Percentiles rank a stretch among this genome's conserved stretches.
Evolutionary conservation across 306 rosid genomes (phyloP).

Genomic region (Trifolium dubium): DNA sequence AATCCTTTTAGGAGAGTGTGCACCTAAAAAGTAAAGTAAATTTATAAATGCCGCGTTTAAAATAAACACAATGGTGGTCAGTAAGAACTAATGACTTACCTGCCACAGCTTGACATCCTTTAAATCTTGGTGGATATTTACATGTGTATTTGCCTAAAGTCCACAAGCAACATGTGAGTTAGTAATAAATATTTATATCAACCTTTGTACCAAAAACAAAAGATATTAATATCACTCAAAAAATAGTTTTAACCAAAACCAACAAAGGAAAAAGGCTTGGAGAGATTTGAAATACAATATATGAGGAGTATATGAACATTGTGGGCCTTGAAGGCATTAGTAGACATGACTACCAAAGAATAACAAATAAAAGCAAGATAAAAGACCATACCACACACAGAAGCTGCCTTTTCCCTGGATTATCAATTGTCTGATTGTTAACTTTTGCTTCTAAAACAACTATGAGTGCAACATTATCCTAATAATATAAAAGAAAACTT

Average conservation of each 20-base stretch:
- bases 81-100: conserved; percentile 49
- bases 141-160: conserved; percentile 91
- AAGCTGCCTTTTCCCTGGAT: conserved; percentile 94
- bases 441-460: conserved; percentile 98
- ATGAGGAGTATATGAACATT: conserved; percentile 14
- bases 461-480: conserved; percentile 99
- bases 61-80: not conserved
- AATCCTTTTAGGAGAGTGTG: conserved; percentile 95
- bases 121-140: conserved; percentile 79
- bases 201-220: no score
- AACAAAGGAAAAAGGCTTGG: not conserved
- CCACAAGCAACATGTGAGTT: conserved; percentile 37
- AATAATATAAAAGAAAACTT: conserved; percentile 42
- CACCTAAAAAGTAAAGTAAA: conserved; percentile 59
- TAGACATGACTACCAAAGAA: conserved; percentile 19
- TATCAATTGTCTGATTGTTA: conserved; percentile 77
- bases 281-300: not conserved
- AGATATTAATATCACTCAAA: conserved; percentile 23
- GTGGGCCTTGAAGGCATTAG: not conserved
- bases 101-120: conserved; percentile 99
- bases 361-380: conserved; percentile 23
- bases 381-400: conserved; percentile 85
- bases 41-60: conserved; percentile 11
- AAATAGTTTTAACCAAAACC: conserved; percentile 2
- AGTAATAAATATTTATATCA: conserved; percentile 5